Conservation (phyloP, 345 rosid genomes). For the Gynandropsis gynandra region DNA sequence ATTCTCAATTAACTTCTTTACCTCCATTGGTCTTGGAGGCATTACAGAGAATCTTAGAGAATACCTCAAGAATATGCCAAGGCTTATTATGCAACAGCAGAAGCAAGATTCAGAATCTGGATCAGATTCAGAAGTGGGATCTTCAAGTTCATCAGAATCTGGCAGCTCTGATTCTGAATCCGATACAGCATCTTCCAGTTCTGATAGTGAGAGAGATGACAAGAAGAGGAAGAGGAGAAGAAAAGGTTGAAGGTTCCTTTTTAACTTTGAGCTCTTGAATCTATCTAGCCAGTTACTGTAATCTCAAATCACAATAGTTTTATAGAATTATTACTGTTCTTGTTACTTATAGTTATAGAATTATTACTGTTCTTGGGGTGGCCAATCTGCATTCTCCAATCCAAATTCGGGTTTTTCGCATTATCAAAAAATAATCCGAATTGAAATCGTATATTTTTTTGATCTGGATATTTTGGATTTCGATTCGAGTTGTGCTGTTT, state of each 20-base stretch:
- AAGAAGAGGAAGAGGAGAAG: slow-evolving; percentile 35
- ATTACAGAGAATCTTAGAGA: slow-evolving; percentile 87
- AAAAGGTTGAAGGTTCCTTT: slow-evolving; percentile 21
- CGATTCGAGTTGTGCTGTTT: too few species aligned
- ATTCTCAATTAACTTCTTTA: slow-evolving; percentile 84
- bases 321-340: too few species aligned
- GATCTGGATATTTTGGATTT: too few species aligned
- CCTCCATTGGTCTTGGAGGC: slow-evolving; percentile 96
- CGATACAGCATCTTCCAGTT: slow-evolving; percentile 28
- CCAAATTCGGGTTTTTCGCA: too few species aligned
- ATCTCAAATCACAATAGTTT: too few species aligned
- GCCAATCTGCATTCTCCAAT: too few species aligned
- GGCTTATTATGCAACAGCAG: slow-evolving; percentile 88
- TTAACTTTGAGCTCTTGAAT: background rate
- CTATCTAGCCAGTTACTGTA: too few species aligned
- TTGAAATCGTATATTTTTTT: too few species aligned
- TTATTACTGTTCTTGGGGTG: too few species aligned
- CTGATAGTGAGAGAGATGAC: slow-evolving; percentile 33
- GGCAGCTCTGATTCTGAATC: slow-evolving; percentile 33
- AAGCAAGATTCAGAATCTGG: slow-evolving; percentile 39
- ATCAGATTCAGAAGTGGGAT: slow-evolving; percentile 30
- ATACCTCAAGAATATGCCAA: slow-evolving; percentile 90
- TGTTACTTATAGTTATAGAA: too few species aligned
- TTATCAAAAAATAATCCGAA: too few species aligned
- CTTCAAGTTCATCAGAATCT: slow-evolving; percentile 35